Percentiles rank a stretch among this genome's conserved stretches.
Evolutionary conservation across 495 filamentous ascomycete genomes (phyloP).

Genomic region (Penicillium ucsense): DNA sequence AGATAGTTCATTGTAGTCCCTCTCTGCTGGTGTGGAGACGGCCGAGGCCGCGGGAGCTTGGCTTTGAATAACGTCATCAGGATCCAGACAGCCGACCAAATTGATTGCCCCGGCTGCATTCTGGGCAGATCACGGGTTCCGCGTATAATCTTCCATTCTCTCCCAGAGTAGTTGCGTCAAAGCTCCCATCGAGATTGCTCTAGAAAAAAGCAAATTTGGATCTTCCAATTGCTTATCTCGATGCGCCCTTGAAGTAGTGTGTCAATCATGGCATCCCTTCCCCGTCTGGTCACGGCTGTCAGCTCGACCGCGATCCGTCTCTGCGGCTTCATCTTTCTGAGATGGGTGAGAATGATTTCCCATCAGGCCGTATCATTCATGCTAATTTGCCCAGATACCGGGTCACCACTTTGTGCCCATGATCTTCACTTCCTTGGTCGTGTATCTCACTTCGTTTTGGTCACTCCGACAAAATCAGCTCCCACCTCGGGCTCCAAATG

Average conservation of each 20-base stretch:
- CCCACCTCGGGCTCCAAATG: not conserved
- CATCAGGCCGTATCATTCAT: not conserved
- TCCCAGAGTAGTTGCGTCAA: too few relatives aligned
- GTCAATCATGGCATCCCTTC: conserved; percentile 19
- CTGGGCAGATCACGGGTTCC: too few relatives aligned
- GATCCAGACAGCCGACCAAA: not conserved
- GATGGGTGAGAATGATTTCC: conserved; percentile 57
- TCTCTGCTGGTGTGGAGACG: not conserved
- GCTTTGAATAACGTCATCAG: conserved; percentile 8
- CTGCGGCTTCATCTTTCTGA: conserved; percentile 62
- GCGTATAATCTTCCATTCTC: too few relatives aligned
- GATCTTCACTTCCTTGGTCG: conserved; percentile 57
- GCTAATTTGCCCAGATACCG: conserved; percentile 43
- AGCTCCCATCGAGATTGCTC: too few relatives aligned
- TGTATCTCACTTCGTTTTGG: conserved; percentile 61
- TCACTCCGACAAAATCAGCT: conserved; percentile 19
- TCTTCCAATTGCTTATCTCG: too few relatives aligned
- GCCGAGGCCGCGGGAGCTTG: not conserved
- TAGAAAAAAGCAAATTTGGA: too few relatives aligned
- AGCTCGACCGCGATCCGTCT: conserved; percentile 57
- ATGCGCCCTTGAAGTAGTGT: too few relatives aligned
- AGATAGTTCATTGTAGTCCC: too few relatives aligned
- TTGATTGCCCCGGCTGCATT: too few relatives aligned
- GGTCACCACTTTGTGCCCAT: conserved; percentile 52
- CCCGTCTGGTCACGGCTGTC: conserved; percentile 20